Percentiles rank a stretch among this genome's conserved stretches.
phyloP scores from a whole-genome alignment of 2,329 filamentous ascomycete species.

The Thermoascus crustaceus region DNA sequence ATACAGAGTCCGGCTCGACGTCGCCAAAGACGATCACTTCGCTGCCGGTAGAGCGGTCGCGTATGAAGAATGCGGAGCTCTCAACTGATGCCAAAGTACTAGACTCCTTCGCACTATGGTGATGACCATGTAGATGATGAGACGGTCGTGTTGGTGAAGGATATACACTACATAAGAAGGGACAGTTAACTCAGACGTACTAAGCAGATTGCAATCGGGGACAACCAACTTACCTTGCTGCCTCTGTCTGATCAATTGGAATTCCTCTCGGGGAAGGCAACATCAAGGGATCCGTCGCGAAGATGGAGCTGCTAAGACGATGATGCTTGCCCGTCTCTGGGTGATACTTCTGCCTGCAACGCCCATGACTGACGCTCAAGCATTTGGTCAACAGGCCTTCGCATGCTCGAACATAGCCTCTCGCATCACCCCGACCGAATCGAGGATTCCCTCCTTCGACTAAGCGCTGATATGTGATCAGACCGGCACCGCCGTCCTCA shows the following conservation, averaged over 20 bases:
- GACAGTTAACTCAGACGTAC: no score
- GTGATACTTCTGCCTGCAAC: constrained; percentile 66
- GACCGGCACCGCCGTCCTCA: constrained; percentile 86
- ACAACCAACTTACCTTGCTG: constrained; percentile 22
- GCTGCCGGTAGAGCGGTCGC: constrained; percentile 58
- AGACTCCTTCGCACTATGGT: constrained; percentile 12
- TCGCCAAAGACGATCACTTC: constrained; percentile 94
- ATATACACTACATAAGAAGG: no score
- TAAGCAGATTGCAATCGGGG: no score
- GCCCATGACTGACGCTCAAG: constrained; percentile 81
- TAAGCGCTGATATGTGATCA: constrained; percentile 83
- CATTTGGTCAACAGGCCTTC: constrained; percentile 84
- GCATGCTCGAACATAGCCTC: constrained; percentile 80
- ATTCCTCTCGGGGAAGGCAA: constrained; percentile 30
- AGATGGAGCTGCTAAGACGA: constrained; percentile 43
- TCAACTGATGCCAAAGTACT: constrained; percentile 42
- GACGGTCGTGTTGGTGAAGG: constrained; percentile 15
- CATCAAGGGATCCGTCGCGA: constrained; percentile 41
- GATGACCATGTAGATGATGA: constrained; percentile 25
- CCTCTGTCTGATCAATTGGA: constrained; percentile 25
- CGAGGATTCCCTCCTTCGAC: constrained; percentile 82
- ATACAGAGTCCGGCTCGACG: constrained; percentile 84
- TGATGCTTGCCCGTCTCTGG: constrained; percentile 46
- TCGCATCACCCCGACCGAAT: constrained; percentile 68
- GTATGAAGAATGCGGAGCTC: constrained; percentile 89